These are phyloP conservation scores for Eucalyptus brandiana DNA, from an alignment of 345 rosid genomes.

Conservation along the genomic window DNA sequence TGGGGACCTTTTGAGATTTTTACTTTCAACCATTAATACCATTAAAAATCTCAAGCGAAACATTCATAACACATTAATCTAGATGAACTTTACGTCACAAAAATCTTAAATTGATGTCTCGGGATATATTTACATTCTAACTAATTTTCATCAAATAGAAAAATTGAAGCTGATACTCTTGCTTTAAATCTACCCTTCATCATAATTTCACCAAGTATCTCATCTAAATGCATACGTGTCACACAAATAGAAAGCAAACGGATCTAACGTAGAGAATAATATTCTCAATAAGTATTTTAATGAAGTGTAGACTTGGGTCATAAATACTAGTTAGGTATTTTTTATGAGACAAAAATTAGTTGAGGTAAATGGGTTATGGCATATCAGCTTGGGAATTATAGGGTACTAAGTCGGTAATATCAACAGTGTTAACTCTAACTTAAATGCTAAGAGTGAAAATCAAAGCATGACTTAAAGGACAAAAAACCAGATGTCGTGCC, in stretches of 20 bases:
- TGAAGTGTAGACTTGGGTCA: not conserved
- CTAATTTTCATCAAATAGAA: not conserved
- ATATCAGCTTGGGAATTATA: not conserved
- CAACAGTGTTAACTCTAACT: not conserved
- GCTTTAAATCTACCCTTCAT: not conserved
- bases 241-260: too few relatives aligned
- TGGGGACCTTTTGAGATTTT: not conserved
- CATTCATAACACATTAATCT: not conserved
- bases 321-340: not conserved
- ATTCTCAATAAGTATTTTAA: not conserved
- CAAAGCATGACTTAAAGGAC: not conserved
- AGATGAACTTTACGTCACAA: not conserved
- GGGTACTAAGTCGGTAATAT: not conserved
- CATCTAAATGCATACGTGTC: not conserved
- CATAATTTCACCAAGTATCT: not conserved
- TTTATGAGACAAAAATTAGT: not conserved
- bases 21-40: not conserved
- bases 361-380: not conserved
- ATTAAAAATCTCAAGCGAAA: not conserved
- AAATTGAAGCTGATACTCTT: not conserved
- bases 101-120: not conserved
- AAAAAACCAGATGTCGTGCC: not conserved
- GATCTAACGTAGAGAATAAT: not conserved
- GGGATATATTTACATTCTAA: not conserved
- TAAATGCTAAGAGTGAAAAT: not conserved